Evolutionary conservation across 306 rosid species (phyloP).

Genomic region (Oemleria cerasiformis): DNA sequence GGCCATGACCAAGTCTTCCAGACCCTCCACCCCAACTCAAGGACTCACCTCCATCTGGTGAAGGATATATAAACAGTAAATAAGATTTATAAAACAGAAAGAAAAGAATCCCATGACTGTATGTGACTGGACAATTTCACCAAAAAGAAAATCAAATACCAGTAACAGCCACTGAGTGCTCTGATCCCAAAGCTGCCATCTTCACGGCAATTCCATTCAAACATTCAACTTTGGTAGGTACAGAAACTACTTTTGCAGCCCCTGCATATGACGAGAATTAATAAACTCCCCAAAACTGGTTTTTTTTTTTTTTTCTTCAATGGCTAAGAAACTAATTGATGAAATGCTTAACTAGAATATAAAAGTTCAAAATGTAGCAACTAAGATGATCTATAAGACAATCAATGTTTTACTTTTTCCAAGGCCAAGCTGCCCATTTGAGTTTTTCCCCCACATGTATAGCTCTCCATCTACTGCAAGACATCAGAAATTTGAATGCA

Average conservation of each 20-base stretch:
- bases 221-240: slow-evolving; percentile 81
- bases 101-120: neutral
- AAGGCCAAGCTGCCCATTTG: slow-evolving; percentile 90
- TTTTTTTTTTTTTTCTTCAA: neutral
- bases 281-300: slow-evolving; percentile 19
- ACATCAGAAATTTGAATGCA: neutral
- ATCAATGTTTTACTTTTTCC: slow-evolving; percentile 80
- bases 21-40: slow-evolving; percentile 96
- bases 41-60: slow-evolving; percentile 72
- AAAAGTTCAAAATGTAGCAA: neutral
- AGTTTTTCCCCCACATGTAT: slow-evolving; percentile 89
- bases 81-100: slow-evolving; percentile 11
- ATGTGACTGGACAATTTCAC: neutral
- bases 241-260: slow-evolving; percentile 51
- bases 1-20: slow-evolving; percentile 94
- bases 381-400: slow-evolving; percentile 17
- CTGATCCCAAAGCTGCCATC: slow-evolving; percentile 83
- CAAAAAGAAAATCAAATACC: slow-evolving; percentile 40
- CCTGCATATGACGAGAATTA: slow-evolving; percentile 43
- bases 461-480: slow-evolving; percentile 78
- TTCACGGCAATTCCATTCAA: slow-evolving; percentile 71
- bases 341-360: neutral
- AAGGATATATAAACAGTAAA: slow-evolving; percentile 19
- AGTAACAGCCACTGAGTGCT: slow-evolving; percentile 79
- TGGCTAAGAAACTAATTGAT: slow-evolving; percentile 15